Percentiles rank a stretch among this genome's conserved stretches.
Conservation (phyloP, 768 basidiomycete genomes). For the Suillus plorans region DNA sequence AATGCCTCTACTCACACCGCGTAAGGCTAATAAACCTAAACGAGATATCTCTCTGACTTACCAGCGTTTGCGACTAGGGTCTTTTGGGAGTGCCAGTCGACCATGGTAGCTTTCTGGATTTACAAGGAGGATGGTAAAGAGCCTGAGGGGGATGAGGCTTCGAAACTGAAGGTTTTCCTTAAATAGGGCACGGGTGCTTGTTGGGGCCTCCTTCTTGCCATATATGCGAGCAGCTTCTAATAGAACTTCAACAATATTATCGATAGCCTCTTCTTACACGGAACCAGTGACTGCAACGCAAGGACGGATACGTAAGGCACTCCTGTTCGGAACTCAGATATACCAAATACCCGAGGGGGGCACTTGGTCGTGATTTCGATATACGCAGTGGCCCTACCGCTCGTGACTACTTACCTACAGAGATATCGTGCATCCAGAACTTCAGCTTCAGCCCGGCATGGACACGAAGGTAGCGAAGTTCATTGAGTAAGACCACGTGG, state of each 20-base stretch:
- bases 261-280: background rate
- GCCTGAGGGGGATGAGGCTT: background rate
- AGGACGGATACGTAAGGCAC: background rate
- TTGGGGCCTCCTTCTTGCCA: background rate
- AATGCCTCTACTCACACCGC: slow-evolving; percentile 24
- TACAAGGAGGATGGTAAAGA: background rate
- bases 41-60: slow-evolving; percentile 23
- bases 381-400: background rate
- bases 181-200: background rate
- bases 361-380: background rate
- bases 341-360: background rate
- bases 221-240: background rate
- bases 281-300: background rate
- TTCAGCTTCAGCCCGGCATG: background rate
- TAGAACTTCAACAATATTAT: background rate
- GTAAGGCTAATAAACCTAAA: slow-evolving; percentile 10
- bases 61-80: slow-evolving; percentile 50
- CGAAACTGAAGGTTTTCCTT: background rate
- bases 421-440: background rate
- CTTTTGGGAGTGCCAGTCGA: slow-evolving; percentile 52
- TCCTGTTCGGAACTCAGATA: background rate
- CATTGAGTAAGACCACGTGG: background rate
- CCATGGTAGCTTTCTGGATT: slow-evolving; percentile 38
- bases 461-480: background rate
- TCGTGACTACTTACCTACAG: background rate